A percentile compares a stretch with the other conserved stretches of the same genome.
These are phyloP conservation scores for Aschersonia sp. DNA, from an alignment of 2,329 filamentous ascomycete species.

Conservation along the genomic window DNA sequence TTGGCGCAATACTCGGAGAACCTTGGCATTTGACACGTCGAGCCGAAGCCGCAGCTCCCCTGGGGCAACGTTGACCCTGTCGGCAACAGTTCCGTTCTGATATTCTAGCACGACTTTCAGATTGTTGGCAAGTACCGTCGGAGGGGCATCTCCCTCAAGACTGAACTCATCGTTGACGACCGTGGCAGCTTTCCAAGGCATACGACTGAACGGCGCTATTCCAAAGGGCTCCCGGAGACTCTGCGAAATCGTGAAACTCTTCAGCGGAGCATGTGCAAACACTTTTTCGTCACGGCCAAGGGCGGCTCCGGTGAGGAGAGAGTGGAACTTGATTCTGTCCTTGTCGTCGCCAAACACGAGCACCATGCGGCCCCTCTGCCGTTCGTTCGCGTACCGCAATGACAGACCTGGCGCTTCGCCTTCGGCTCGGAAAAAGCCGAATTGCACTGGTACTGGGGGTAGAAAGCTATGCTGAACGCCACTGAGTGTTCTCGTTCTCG, in stretches of 20 bases:
- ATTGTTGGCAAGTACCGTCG: slow-evolving; percentile 62
- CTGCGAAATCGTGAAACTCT: slow-evolving; percentile 47
- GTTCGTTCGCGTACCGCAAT: slow-evolving; percentile 53
- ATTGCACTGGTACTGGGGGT: slow-evolving; percentile 55
- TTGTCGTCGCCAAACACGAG: slow-evolving; percentile 63
- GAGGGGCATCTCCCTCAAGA: slow-evolving; percentile 40
- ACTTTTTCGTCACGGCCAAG: slow-evolving; percentile 53
- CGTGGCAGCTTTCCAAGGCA: slow-evolving; percentile 51
- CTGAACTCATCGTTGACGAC: slow-evolving; percentile 61
- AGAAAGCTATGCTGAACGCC: slow-evolving; percentile 58
- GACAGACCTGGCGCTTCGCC: slow-evolving; percentile 55
- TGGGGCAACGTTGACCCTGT: slow-evolving; percentile 67
- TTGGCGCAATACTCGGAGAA: slow-evolving; percentile 54
- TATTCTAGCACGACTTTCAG: slow-evolving; percentile 64
- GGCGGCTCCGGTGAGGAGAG: slow-evolving; percentile 58
- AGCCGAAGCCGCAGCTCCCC: slow-evolving; percentile 58
- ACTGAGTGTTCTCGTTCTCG: slow-evolving; percentile 63
- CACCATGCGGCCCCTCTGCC: slow-evolving; percentile 55
- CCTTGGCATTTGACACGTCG: slow-evolving; percentile 44
- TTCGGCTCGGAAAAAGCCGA: slow-evolving; percentile 62
- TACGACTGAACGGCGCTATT: slow-evolving; percentile 31
- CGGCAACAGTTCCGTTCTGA: slow-evolving; percentile 63
- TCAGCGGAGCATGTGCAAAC: slow-evolving; percentile 53
- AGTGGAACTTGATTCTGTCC: slow-evolving; percentile 58
- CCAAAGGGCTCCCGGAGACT: slow-evolving; percentile 34